Base-by-base conservation (phyloP, 2,329 filamentous ascomycete genomes). In the Capronia coronata region DNA sequence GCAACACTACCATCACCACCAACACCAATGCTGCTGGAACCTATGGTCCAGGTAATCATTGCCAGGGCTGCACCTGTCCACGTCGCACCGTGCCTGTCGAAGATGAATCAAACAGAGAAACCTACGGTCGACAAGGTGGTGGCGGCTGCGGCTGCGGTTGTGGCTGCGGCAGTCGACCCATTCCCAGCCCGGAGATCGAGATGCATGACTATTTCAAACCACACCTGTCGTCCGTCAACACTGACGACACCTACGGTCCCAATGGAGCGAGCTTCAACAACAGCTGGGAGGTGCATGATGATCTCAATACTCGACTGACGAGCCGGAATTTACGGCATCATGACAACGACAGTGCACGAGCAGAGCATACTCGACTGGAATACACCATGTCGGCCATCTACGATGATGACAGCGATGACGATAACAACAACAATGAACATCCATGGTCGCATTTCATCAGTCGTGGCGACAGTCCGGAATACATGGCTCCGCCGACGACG, bases 211-310 rank as follows among this genome's bases (percentile, higher is more conserved):
- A 14, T 22, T 4, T 21, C n/a, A 30, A 47, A 16, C 18, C 35
- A 40, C 22, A 35, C 34, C 29, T 23, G 27, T 48, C 47, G 23
- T 50, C 51, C 2, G 10, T 50, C 23, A 16, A 37, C 23, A 48
- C 51, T 30, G 30, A 42, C 16, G 34, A 34, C 5, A 44, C 47
- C 21, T 37, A 18, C 23, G 18, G 30, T 19, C 18, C 22, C 21
- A 48, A 42, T 30, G 21, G 32, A 14, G 22, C 23, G 27, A 47
- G 51, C 40, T 43, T 50, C 43, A 34, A 54, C 43, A 48, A 45
- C 29, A 51, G 51, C 25, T 45, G 34, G 29, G 47, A 48, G 16
- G 48, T 43, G 4, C 19, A 27, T 25, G 44, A 42, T 23, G 25
- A 40, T 35, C 30, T 52, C 32, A 38, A 32, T 14, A 32, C 22